Conservation (phyloP, 106 monocot genomes). For the Dendrobium chrysotoxum region DNA sequence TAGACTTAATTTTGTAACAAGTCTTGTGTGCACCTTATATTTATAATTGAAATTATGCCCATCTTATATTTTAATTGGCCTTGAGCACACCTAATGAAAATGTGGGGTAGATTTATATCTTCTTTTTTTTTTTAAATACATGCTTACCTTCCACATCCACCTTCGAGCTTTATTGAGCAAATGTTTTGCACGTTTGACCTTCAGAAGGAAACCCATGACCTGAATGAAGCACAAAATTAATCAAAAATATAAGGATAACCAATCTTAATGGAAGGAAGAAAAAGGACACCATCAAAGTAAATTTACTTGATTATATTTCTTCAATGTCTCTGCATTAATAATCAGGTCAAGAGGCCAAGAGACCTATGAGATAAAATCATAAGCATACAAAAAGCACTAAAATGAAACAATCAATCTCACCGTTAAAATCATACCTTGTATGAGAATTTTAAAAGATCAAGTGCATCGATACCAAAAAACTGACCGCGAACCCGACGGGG, state of each 20-base stretch:
- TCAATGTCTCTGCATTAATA: slow-evolving; percentile 71
- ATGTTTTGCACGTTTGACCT: slow-evolving; percentile 90
- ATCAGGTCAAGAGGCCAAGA: slow-evolving; percentile 97
- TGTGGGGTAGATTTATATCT: too few species aligned
- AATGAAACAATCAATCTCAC: background rate
- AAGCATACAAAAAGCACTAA: background rate
- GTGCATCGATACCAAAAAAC: slow-evolving; percentile 69
- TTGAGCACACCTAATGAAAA: too few species aligned
- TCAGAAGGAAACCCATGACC: slow-evolving; percentile 89
- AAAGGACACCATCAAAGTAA: background rate
- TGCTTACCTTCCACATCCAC: slow-evolving; percentile 93
- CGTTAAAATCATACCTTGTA: slow-evolving; percentile 55
- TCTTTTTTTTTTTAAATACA: background rate
- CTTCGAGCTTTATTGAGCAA: slow-evolving; percentile 84
- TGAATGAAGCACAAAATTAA: slow-evolving; percentile 17
- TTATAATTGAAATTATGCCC: too few species aligned
- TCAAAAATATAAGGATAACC: background rate
- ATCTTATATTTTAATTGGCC: too few species aligned
- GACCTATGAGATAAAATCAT: slow-evolving; percentile 42
- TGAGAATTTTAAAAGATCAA: slow-evolving; percentile 73
- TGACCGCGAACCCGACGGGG: slow-evolving; percentile 30
- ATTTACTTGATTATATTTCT: slow-evolving; percentile 87
- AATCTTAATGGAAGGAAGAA: background rate
- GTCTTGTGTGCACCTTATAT: too few species aligned
- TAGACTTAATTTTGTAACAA: too few species aligned